phyloP scores from a whole-genome alignment of 768 basidiomycete species.

The Boletus reticuloceps region DNA sequence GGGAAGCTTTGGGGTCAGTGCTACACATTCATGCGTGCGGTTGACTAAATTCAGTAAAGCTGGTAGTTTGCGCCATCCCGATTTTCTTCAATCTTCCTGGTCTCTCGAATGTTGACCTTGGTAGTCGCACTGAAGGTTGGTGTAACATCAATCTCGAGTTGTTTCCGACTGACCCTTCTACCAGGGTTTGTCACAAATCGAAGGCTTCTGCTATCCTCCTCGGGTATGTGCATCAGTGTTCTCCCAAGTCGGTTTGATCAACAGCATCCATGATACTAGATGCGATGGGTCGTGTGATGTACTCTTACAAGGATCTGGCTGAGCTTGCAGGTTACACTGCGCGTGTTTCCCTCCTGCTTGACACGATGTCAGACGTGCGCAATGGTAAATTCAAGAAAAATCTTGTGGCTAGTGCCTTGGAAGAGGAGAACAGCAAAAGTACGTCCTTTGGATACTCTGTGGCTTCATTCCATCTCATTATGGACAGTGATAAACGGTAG shows the following conservation, averaged over 20 bases:
- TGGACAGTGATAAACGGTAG: slow-evolving; percentile 71
- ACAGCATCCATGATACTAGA: slow-evolving; percentile 43
- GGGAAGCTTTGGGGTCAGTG: slow-evolving; percentile 89
- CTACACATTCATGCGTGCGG: neutral
- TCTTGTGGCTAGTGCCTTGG: slow-evolving; percentile 70
- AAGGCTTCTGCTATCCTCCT: slow-evolving; percentile 81
- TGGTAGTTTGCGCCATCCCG: slow-evolving; percentile 88
- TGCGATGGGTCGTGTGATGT: slow-evolving; percentile 95
- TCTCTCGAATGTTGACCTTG: slow-evolving; percentile 63
- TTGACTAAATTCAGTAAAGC: slow-evolving; percentile 38
- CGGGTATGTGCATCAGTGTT: slow-evolving; percentile 44
- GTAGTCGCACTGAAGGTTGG: slow-evolving; percentile 84
- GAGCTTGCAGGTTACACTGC: slow-evolving; percentile 96
- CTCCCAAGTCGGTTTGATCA: neutral
- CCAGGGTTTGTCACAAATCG: slow-evolving; percentile 96
- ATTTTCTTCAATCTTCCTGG: slow-evolving; percentile 90
- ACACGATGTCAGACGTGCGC: slow-evolving; percentile 86
- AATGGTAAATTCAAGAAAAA: slow-evolving; percentile 87
- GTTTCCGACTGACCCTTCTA: neutral
- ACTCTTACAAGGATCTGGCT: slow-evolving; percentile 94
- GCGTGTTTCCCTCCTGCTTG: slow-evolving; percentile 82
- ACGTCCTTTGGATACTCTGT: slow-evolving; percentile 24
- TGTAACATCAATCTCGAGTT: neutral
- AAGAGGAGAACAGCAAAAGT: slow-evolving; percentile 77
- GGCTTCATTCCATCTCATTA: neutral